phyloP scores from a whole-genome alignment of 2,329 filamentous ascomycete species.

The Aureobasidium sp. region DNA sequence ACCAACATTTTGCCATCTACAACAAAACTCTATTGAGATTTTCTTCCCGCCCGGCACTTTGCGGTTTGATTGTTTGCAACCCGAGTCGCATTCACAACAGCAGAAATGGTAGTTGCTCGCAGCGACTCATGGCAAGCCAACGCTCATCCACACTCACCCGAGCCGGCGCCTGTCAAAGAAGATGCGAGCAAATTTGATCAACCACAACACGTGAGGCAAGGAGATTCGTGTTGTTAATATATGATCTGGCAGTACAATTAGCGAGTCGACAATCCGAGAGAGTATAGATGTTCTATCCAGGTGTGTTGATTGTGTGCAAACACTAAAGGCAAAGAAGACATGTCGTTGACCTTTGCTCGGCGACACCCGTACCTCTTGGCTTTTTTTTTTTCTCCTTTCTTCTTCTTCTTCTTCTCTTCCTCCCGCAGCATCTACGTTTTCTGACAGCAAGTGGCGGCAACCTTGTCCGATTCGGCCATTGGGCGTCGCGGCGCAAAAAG shows the following conservation, averaged over 20 bases:
- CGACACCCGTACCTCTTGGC: not conserved
- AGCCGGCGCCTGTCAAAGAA: not conserved
- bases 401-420: not conserved
- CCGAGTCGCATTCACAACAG: not conserved
- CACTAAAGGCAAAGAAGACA: not conserved
- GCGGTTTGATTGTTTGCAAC: not conserved
- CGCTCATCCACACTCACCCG: not conserved
- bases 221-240: not conserved
- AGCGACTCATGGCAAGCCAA: not conserved
- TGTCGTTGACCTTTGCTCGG: not conserved
- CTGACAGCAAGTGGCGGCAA: not conserved
- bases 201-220: not conserved
- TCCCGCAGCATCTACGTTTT: constrained; percentile 12
- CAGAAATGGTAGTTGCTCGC: not conserved
- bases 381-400: not conserved
- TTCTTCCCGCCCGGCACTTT: not conserved
- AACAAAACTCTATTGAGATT: not conserved
- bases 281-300: not conserved
- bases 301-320: not conserved
- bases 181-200: not conserved
- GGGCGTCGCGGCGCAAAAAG: not conserved
- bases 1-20: not conserved
- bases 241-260: not conserved
- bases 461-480: not conserved
- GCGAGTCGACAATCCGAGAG: not conserved